Evolutionary conservation across 257 asterid genomes (phyloP).

Genomic region (Salvia rosmarinus): DNA sequence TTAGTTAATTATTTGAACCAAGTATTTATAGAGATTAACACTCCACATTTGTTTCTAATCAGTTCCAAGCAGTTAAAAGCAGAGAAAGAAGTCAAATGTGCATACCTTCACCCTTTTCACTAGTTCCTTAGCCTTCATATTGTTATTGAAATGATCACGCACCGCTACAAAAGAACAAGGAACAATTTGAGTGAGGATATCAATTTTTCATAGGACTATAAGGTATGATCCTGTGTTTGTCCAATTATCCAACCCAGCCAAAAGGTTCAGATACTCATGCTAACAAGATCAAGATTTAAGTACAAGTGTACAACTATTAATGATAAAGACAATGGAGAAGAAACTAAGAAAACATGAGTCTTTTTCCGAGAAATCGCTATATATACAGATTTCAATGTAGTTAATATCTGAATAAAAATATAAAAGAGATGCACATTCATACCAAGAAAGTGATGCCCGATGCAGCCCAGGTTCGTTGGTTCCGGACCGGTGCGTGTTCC

Average conservation of each 20-base stretch:
- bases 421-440: not conserved
- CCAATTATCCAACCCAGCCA: not conserved
- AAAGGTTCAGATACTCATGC: not conserved
- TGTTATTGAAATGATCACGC: constrained; percentile 71
- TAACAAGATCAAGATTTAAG: not conserved
- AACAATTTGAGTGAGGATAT: not conserved
- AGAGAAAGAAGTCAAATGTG: constrained; percentile 4
- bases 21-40: not conserved
- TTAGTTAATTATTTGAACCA: not conserved
- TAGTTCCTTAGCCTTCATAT: constrained; percentile 69
- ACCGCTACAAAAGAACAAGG: not conserved
- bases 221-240: not conserved
- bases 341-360: not conserved
- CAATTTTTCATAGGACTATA: not conserved
- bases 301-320: not conserved
- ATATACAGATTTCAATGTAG: not conserved
- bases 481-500: too few species aligned
- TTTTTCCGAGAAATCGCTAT: not conserved
- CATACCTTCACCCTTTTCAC: constrained; percentile 77
- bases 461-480: too few species aligned
- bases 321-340: not conserved
- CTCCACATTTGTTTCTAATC: not conserved
- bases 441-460: not conserved
- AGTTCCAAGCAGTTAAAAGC: not conserved
- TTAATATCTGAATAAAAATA: not conserved